Conservation (phyloP, 2,329 filamentous ascomycete species). For the Trichoderma semiorbis region DNA sequence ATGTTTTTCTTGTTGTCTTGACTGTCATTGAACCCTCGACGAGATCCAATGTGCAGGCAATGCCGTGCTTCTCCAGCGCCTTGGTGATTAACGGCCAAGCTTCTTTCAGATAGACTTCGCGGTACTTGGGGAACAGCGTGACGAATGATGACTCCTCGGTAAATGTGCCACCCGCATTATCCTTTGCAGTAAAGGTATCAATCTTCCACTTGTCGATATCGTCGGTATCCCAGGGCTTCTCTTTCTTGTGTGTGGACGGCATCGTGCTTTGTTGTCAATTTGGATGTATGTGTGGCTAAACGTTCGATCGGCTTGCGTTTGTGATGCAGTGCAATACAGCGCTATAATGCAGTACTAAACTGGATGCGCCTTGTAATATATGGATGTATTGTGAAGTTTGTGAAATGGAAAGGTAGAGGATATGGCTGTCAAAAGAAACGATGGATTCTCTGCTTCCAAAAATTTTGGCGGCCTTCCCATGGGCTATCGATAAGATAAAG, state of each 20-base stretch:
- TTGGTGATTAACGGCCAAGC: constrained; percentile 90
- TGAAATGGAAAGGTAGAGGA: neutral
- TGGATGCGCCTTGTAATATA: neutral
- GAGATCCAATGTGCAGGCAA: constrained; percentile 88
- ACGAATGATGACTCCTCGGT: constrained; percentile 89
- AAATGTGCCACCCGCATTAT: constrained; percentile 84
- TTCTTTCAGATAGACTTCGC: constrained; percentile 88
- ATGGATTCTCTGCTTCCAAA: constrained; percentile 20
- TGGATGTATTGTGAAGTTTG: neutral
- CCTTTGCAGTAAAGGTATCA: constrained; percentile 77
- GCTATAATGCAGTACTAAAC: neutral
- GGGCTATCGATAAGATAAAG: constrained; percentile 17
- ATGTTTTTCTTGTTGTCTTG: constrained; percentile 89
- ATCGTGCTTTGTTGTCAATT: constrained; percentile 43
- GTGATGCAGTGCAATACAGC: neutral
- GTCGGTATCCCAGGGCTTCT: constrained; percentile 94
- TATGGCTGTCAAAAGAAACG: neutral
- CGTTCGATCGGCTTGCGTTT: too few species aligned
- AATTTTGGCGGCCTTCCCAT: constrained; percentile 27
- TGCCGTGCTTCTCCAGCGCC: constrained; percentile 79
- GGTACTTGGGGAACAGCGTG: constrained; percentile 90
- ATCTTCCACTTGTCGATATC: constrained; percentile 98
- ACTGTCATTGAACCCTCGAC: constrained; percentile 96
- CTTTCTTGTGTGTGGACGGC: constrained; percentile 85
- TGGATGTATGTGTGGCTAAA: neutral